Evolutionary conservation across 768 basidiomycete genomes (phyloP).

Genomic region (Strobilomyces echinocephalus): DNA sequence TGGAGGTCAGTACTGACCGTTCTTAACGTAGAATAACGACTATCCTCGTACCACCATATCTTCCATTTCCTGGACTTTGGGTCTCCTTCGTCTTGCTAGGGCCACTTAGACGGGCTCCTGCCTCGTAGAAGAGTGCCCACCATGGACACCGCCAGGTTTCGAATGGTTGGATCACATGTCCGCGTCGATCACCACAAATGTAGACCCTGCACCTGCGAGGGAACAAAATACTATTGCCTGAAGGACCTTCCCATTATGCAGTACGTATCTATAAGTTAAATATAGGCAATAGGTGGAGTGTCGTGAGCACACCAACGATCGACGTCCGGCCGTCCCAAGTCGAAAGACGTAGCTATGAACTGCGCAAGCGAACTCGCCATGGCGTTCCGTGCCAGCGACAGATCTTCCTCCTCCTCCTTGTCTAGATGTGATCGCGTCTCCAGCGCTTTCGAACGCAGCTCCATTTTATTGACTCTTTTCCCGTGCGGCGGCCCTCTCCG

Average conservation of each 20-base stretch:
- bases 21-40: too few relatives aligned
- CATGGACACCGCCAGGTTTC: too few relatives aligned
- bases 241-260: slow-evolving; percentile 13
- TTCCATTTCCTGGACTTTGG: too few relatives aligned
- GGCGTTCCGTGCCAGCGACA: slow-evolving; percentile 6
- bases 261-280: slow-evolving; percentile 13
- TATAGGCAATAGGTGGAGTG: slow-evolving; percentile 3
- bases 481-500: slow-evolving; percentile 70
- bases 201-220: neutral
- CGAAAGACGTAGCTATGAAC: slow-evolving; percentile 13
- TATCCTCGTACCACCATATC: too few relatives aligned
- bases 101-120: too few relatives aligned
- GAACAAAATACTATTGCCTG: neutral
- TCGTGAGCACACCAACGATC: slow-evolving; percentile 10
- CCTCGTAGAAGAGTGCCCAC: too few relatives aligned
- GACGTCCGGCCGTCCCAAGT: slow-evolving; percentile 1
- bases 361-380: slow-evolving; percentile 6
- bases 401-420: slow-evolving; percentile 1
- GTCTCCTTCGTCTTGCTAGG: too few relatives aligned
- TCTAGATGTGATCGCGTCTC: slow-evolving; percentile 13
- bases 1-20: too few relatives aligned
- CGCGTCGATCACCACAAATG: too few relatives aligned
- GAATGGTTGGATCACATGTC: too few relatives aligned
- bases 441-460: neutral
- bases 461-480: slow-evolving; percentile 24